Evolutionary conservation across 2,329 filamentous ascomycete genomes (phyloP), one percentile per base, ranked within the genome.

Genomic region (Sporothrix curviconia): DNA sequence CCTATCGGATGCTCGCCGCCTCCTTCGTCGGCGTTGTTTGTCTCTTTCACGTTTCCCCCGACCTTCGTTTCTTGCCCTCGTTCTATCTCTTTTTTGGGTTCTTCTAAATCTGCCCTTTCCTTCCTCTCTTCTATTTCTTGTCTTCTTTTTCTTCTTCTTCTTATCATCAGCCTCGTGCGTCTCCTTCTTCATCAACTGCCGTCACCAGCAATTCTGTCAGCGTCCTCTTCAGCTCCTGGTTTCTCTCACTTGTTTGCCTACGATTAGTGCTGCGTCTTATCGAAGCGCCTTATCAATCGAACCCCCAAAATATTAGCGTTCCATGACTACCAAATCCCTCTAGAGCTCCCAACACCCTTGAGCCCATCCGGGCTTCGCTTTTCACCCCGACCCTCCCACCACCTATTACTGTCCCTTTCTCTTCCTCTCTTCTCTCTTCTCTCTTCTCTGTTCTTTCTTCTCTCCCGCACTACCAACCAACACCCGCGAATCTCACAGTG

Each of bases 1-100:
- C 62, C 61, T 62, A 61, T 62, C 62, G 60, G 62, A 57, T 56
- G 53, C 59, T 53, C 56, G 59, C 59, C 59, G 60, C 57, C 57
- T 62, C 39, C 58, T 59, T 63, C 52, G 58, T 56, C 55, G 17
- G 53, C 22, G 32, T 36, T 34, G 37, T 25, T 55, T 44, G 24
- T 24, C 28, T 44, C 51, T 47, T 17, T 51, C 37, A 25, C 34
- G 37, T 22, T 15, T 57, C 25, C 32, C 25, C 14, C 22, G 36
- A 3, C 9, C 32, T 49, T 46, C 14, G 22, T 54, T 19, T 46
- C 32, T 55, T 44, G 19, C 37, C 54, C 19, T 28, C 19, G 42
- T 56, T 51, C n/a, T n/a, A n/a, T n/a, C 52, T 51, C 55, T 25
- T 19, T 36, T 17, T 43, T 28, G 17, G 47, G 44, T 46, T 28